Percentiles rank a stretch among this genome's conserved stretches.
Conservation (phyloP, 371 early-diverging fungal species). For the Mucor lusitanicus region DNA sequence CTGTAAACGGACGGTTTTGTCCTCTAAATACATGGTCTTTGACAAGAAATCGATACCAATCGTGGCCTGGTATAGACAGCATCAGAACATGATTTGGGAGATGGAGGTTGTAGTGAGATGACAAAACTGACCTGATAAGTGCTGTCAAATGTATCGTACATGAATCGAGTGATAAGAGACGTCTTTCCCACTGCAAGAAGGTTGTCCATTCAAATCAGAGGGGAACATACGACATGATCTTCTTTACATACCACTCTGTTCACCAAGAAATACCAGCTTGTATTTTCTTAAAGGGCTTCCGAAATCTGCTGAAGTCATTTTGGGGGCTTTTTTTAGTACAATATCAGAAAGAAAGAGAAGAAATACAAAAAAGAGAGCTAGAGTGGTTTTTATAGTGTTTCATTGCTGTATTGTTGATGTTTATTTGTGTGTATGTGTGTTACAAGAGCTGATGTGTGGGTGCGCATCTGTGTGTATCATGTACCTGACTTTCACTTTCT, state of each 20-base stretch:
- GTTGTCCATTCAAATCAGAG: too few relatives aligned
- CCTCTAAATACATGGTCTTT: constrained; percentile 98
- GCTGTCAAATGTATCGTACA: constrained; percentile 97
- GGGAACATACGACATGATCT: neutral
- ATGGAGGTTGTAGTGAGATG: neutral
- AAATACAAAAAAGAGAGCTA: neutral
- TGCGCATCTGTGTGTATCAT: neutral
- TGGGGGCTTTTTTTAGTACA: neutral
- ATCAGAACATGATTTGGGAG: neutral
- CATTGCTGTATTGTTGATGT: neutral
- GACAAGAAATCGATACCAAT: constrained; percentile 99
- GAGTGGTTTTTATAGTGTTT: neutral
- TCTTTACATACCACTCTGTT: constrained; percentile 82
- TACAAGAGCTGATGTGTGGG: neutral
- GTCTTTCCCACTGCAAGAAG: constrained; percentile 90
- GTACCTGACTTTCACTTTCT: neutral
- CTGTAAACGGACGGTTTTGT: constrained; percentile 96
- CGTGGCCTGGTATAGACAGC: constrained; percentile 81
- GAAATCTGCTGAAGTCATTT: constrained; percentile 27
- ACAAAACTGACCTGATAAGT: constrained; percentile 76
- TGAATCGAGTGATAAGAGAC: constrained; percentile 93
- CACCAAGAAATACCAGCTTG: constrained; percentile 92
- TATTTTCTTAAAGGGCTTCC: constrained; percentile 77
- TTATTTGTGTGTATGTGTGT: neutral
- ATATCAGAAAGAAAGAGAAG: neutral